phyloP scores from a whole-genome alignment of 139 green algal genomes.

The Volvox africanus region DNA sequence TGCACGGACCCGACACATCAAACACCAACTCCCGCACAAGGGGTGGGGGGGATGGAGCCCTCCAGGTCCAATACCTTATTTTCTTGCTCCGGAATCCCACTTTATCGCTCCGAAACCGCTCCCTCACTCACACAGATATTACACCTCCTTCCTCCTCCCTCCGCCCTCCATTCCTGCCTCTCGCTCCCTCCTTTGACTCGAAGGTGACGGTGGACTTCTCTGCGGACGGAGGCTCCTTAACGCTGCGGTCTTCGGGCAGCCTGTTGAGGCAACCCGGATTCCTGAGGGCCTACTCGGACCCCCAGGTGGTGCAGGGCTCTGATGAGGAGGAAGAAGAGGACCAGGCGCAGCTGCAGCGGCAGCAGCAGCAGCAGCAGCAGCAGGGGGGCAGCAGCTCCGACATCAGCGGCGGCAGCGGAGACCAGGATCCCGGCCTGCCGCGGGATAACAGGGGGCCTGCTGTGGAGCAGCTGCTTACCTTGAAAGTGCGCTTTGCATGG shows the following conservation, averaged over 20 bases:
- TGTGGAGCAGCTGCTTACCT: slow-evolving; percentile 15
- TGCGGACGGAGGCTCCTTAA: slow-evolving; percentile 48
- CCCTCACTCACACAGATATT: no score
- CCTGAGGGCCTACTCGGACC: slow-evolving; percentile 47
- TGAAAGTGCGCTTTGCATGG: neutral
- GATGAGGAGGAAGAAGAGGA: neutral
- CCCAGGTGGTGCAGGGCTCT: neutral
- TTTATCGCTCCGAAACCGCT: no score
- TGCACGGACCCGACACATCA: no score
- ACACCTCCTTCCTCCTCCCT: no score
- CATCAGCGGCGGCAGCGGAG: no score
- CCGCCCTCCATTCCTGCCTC: neutral
- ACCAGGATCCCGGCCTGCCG: no score
- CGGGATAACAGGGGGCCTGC: slow-evolving; percentile 3
- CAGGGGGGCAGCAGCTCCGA: neutral
- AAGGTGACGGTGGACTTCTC: slow-evolving; percentile 67
- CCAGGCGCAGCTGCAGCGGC: no score
- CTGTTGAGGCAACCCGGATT: slow-evolving; percentile 70
- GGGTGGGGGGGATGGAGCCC: no score
- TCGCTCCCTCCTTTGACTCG: neutral
- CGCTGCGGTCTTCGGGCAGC: slow-evolving; percentile 65
- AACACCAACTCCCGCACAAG: no score
- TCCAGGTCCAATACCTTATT: no score
- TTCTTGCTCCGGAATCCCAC: neutral
- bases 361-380: neutral